Evolutionary conservation across 176 grass and related monocot species (phyloP), one percentile per base, ranked within the genome.

Genomic region (Carex kokanica): DNA sequence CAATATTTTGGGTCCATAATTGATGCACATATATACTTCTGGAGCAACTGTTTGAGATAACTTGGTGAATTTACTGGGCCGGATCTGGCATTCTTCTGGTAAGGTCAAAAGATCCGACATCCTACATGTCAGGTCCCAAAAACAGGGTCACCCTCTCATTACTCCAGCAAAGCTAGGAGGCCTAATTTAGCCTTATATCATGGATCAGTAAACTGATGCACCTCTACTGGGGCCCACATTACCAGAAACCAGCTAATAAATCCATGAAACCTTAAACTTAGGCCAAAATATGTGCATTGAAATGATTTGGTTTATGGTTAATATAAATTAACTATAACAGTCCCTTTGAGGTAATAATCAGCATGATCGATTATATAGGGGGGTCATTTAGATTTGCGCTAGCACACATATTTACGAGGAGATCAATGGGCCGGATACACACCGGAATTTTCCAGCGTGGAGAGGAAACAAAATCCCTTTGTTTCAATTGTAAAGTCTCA

Each of bases 151-250:
- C 20, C 31, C 54, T 12, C 13, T 53, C 47, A 31, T 77, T 54
- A 31, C 23, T 78, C 25, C 73, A 78, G 73, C 73, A 78, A 78
- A 25, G 73, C 73, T 31, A 78, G 14, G 51, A 78, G 23, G 73
- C 73, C 24, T 78, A 74, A 53, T 78, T 29, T 2, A 54, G 12
- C 67, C 67, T 11, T 78, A 78, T 56, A 56, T 17, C 49, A 78
- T 56, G 6, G 6, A 11, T 78, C 51, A 18, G 49, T 29, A 55
- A 78, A 78, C 13, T 18, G 24, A 17, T 78, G 25, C 45, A 55
- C 0, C 14, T 52, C 20, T 74, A 78, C 25, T 51, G 21, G n/a
- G 51, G 51, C 51, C 73, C 73, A 78, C 73, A 78, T 78, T 56
- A 78, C 73, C 49, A 29, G 14, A 78, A 55, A 56, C 47, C 73